Conservation (phyloP, 2,329 filamentous ascomycete genomes). For the Paracoccidioides lutzii region DNA sequence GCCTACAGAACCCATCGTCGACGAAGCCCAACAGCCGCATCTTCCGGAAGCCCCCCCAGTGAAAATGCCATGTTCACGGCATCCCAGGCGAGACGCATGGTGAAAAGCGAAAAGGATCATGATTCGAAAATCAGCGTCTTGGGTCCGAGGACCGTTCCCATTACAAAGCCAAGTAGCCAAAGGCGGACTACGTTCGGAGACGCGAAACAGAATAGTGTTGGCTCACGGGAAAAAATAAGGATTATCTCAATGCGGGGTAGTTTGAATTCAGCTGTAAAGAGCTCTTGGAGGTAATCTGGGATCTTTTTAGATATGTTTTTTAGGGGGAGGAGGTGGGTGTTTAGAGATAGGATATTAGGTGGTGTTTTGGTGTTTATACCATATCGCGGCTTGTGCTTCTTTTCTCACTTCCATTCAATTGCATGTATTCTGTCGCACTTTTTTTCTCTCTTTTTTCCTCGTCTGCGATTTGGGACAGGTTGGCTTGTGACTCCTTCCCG, state of each 20-base stretch:
- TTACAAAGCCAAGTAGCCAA: conserved; percentile 41
- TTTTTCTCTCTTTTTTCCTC: neutral
- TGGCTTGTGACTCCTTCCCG: no score
- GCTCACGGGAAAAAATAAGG: conserved; percentile 27
- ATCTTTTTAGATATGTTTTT: conserved; percentile 2
- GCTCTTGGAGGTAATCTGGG: conserved; percentile 17
- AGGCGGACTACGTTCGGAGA: conserved; percentile 33
- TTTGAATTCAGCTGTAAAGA: conserved; percentile 18
- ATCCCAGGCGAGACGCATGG: conserved; percentile 53
- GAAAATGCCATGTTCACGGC: conserved; percentile 52
- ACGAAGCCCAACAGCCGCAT: conserved; percentile 42
- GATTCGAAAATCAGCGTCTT: conserved; percentile 45
- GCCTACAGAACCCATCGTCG: conserved; percentile 37
- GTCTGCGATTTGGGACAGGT: neutral
- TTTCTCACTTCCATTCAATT: neutral
- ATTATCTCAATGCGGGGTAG: conserved; percentile 25
- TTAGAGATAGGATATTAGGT: neutral
- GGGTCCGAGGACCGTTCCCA: conserved; percentile 47
- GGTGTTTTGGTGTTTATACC: neutral
- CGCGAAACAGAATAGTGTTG: conserved; percentile 26
- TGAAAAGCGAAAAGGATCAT: conserved; percentile 46
- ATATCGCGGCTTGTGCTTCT: neutral
- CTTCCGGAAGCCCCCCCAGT: conserved; percentile 37
- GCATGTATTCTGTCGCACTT: neutral
- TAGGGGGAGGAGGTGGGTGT: neutral